phyloP scores from a whole-genome alignment of 192 early-diverging fungal genomes.

The Podila clonocystis region DNA sequence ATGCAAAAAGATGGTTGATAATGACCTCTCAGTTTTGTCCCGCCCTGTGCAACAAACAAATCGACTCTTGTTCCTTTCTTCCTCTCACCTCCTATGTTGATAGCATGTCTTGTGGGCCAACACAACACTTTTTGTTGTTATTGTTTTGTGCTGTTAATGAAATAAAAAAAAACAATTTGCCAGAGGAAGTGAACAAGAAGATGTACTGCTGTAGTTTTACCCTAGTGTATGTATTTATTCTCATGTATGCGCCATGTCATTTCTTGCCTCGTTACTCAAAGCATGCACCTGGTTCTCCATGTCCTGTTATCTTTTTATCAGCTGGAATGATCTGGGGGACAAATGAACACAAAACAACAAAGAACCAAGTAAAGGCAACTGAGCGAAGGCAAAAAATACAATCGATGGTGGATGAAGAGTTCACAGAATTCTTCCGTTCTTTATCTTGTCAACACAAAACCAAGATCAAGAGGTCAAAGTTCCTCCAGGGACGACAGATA shows the following conservation, averaged over 20 bases:
- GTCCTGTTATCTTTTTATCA: not conserved
- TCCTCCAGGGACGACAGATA: no score
- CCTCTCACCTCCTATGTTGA: not conserved
- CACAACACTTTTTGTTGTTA: no score
- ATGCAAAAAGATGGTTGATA: conserved; percentile 20
- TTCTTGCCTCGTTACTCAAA: no score
- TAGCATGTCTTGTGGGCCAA: not conserved
- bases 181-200: no score
- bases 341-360: not conserved
- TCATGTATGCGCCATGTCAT: no score
- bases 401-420: not conserved
- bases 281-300: no score
- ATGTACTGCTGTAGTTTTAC: no score
- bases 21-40: not conserved
- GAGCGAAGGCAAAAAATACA: not conserved
- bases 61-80: not conserved
- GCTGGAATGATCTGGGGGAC: not conserved
- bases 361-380: not conserved
- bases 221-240: no score
- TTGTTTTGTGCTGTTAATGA: no score
- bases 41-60: not conserved
- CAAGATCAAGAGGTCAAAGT: no score
- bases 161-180: no score
- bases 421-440: not conserved
- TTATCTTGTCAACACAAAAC: no score